These are phyloP conservation scores for Penicillium maclennaniae DNA, from an alignment of 495 filamentous ascomycete species.

Conservation along the genomic window DNA sequence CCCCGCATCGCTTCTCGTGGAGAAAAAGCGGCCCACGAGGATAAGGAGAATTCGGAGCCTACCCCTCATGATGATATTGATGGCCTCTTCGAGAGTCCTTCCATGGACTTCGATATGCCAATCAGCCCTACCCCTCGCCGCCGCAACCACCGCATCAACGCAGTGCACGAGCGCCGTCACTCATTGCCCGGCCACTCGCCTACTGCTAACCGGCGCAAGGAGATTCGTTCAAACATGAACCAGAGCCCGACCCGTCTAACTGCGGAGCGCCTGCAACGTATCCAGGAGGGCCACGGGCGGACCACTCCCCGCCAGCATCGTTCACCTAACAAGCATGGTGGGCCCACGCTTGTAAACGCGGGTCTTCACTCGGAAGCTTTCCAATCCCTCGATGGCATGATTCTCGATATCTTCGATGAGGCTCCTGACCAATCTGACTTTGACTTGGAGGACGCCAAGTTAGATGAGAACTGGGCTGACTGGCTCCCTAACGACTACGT, in stretches of 20 bases:
- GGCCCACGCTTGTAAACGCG: conserved; percentile 19
- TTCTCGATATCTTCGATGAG: conserved; percentile 41
- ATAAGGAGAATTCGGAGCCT: conserved; percentile 49
- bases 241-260: conserved; percentile 34
- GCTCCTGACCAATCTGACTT: conserved; percentile 20
- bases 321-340: conserved; percentile 25
- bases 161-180: conserved; percentile 49
- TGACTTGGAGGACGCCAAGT: conserved; percentile 24
- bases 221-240: conserved; percentile 18
- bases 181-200: conserved; percentile 37
- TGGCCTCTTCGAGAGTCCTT: conserved; percentile 55
- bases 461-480: conserved; percentile 32
- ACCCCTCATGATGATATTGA: conserved; percentile 47
- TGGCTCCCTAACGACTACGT: conserved; percentile 39
- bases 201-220: conserved; percentile 25
- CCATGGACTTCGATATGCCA: conserved; percentile 45
- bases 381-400: conserved; percentile 35
- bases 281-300: conserved; percentile 28
- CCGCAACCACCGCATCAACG: conserved; percentile 35
- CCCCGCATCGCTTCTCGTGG: conserved; percentile 35
- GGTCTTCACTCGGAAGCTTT: conserved; percentile 26
- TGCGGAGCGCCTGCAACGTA: conserved; percentile 36
- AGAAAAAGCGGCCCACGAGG: conserved; percentile 29
- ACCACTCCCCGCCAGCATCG: conserved; percentile 21
- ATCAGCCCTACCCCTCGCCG: conserved; percentile 60